Percentiles rank a stretch among this genome's conserved stretches.
Evolutionary conservation across 1,139 yeast species (phyloP).

Genomic region (Eremothecium coryli): DNA sequence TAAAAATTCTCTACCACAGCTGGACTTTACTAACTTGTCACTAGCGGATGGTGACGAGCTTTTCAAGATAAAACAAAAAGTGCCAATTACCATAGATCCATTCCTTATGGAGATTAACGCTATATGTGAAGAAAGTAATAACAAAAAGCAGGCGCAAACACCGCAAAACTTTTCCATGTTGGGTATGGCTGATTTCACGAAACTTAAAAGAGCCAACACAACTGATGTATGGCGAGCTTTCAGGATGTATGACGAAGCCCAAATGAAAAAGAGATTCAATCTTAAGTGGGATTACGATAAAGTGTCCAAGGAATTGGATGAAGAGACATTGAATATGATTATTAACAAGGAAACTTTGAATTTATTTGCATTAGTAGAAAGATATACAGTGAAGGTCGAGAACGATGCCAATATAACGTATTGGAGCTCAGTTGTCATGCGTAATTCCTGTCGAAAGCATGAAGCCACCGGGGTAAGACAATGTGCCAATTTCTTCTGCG

Average conservation of each 20-base stretch:
- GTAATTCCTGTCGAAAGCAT: slow-evolving; percentile 88
- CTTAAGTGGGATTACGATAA: slow-evolving; percentile 16
- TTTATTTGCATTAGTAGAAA: slow-evolving; percentile 83
- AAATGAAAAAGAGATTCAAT: slow-evolving; percentile 12
- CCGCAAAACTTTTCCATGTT: slow-evolving; percentile 4
- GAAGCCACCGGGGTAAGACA: slow-evolving; percentile 91
- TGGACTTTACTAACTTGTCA: slow-evolving; percentile 3
- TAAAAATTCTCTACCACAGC: slow-evolving; percentile 1
- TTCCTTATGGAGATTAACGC: slow-evolving; percentile 7
- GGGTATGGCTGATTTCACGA: slow-evolving; percentile 5
- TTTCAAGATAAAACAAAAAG: slow-evolving; percentile 3
- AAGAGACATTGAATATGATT: slow-evolving; percentile 15
- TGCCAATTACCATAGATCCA: slow-evolving; percentile 7
- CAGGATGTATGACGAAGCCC: slow-evolving; percentile 10
- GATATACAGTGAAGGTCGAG: slow-evolving; percentile 66
- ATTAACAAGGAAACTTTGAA: slow-evolving; percentile 39
- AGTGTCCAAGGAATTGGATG: slow-evolving; percentile 14
- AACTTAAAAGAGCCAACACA: slow-evolving; percentile 1
- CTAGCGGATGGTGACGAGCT: slow-evolving; percentile 6
- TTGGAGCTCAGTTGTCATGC: slow-evolving; percentile 96
- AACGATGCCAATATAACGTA: slow-evolving; percentile 71
- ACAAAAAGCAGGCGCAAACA: slow-evolving; percentile 1
- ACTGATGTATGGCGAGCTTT: slow-evolving; percentile 3
- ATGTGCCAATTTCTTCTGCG: slow-evolving; percentile 89
- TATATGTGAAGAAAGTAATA: slow-evolving; percentile 5